Evolutionary conservation across 768 basidiomycete genomes (phyloP).

Genomic region (Russula lepida): DNA sequence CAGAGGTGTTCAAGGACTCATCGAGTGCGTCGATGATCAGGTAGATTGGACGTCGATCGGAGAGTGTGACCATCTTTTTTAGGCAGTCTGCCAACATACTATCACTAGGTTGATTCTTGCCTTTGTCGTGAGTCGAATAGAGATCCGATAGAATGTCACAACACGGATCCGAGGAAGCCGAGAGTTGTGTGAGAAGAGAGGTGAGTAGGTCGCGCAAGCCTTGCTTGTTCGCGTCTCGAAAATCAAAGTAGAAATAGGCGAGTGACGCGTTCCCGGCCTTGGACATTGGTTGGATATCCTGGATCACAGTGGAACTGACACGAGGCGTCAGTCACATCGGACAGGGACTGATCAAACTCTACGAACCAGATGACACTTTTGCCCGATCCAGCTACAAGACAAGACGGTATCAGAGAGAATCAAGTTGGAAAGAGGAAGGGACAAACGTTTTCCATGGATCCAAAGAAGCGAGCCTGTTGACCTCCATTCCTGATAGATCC

Average conservation of each 20-base stretch:
- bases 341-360: no score
- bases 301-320: neutral
- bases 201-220: neutral
- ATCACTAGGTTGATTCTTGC: neutral
- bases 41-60: neutral
- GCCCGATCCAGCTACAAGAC: neutral
- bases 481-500: neutral
- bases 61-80: neutral
- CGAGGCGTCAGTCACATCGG: neutral
- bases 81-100: neutral
- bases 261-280: neutral
- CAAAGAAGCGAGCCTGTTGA: neutral
- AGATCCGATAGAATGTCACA: neutral
- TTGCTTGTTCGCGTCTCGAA: neutral
- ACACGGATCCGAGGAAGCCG: neutral
- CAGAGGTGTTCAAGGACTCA: neutral
- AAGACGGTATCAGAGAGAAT: neutral
- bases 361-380: conserved; percentile 8
- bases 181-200: conserved; percentile 2
- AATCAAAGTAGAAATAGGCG: neutral
- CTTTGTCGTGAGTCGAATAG: neutral
- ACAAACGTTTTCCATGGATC: conserved; percentile 7
- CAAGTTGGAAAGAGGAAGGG: no score
- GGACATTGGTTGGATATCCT: neutral
- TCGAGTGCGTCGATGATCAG: conserved; percentile 4